These are phyloP conservation scores for Wakefieldia striispora DNA, from an alignment of 768 basidiomycete genomes.

Conservation along the genomic window DNA sequence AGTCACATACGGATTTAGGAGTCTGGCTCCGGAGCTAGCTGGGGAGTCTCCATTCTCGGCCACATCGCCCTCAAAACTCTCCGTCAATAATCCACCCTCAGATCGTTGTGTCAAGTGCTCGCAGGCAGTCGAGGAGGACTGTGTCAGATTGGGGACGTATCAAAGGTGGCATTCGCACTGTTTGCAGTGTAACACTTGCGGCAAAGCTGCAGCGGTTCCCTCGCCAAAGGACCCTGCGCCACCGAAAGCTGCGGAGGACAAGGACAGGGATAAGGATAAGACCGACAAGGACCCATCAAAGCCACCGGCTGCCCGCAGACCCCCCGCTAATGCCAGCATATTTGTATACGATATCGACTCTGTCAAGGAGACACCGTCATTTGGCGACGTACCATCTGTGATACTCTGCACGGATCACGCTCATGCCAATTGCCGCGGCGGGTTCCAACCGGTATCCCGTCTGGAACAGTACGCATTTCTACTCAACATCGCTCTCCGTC, in stretches of 20 bases:
- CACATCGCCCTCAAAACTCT: constrained; percentile 43
- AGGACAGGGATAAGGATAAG: constrained; percentile 41
- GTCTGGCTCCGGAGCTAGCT: constrained; percentile 87
- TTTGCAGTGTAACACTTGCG: constrained; percentile 80
- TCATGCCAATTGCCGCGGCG: constrained; percentile 59
- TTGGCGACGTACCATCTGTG: constrained; percentile 69
- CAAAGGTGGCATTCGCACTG: constrained; percentile 97
- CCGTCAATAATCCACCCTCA: constrained; percentile 71
- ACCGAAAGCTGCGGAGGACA: constrained; percentile 51
- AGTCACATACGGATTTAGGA: constrained; percentile 91
- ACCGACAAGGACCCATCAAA: constrained; percentile 51
- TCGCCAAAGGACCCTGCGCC: constrained; percentile 53
- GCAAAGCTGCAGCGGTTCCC: constrained; percentile 68
- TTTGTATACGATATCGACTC: constrained; percentile 79
- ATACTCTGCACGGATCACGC: constrained; percentile 81
- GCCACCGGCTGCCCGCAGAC: constrained; percentile 61
- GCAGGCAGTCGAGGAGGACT: constrained; percentile 95
- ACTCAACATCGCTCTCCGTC: constrained; percentile 89
- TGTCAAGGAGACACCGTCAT: constrained; percentile 62
- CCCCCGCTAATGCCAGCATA: constrained; percentile 74
- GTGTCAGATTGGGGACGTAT: constrained; percentile 92
- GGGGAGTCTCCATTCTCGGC: constrained; percentile 76
- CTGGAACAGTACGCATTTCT: constrained; percentile 98
- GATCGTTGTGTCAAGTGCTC: constrained; percentile 91
- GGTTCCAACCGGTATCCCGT: constrained; percentile 90